phyloP scores from a whole-genome alignment of 805 yeast species.

The Isabelozyma heimii region DNA sequence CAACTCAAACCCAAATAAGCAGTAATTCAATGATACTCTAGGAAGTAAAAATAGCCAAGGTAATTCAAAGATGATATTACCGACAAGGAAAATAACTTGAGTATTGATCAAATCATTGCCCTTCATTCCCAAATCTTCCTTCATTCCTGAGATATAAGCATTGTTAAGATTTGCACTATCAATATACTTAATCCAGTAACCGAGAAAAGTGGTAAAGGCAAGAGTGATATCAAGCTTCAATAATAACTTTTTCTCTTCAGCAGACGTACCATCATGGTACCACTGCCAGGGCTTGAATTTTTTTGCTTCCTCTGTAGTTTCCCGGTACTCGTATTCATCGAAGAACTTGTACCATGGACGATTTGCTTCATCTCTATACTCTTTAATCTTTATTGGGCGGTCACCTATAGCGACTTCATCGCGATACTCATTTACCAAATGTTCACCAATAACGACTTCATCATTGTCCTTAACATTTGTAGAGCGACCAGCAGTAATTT shows the following conservation, averaged over 20 bases:
- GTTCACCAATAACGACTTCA: background rate
- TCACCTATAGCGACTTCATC: background rate
- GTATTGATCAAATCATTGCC: constrained; percentile 27
- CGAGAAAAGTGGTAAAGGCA: constrained; percentile 23
- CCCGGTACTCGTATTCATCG: constrained; percentile 30
- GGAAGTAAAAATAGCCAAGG: constrained; percentile 23
- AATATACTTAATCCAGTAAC: constrained; percentile 23
- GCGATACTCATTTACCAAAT: background rate
- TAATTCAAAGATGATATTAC: constrained; percentile 21
- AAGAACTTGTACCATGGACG: constrained; percentile 50
- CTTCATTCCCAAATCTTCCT: constrained; percentile 20
- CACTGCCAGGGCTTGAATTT: constrained; percentile 19
- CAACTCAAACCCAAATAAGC: constrained; percentile 10
- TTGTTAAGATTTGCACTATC: constrained; percentile 20
- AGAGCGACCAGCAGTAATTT: too few species aligned
- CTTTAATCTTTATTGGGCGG: constrained; percentile 11
- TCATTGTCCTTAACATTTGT: too few species aligned
- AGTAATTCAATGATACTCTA: constrained; percentile 12
- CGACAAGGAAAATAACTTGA: constrained; percentile 21
- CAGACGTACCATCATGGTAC: constrained; percentile 24
- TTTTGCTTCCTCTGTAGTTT: constrained; percentile 11
- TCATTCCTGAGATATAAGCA: constrained; percentile 24
- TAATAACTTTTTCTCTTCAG: constrained; percentile 25
- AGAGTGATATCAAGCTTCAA: constrained; percentile 27
- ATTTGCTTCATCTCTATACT: constrained; percentile 52